A percentile compares a stretch with the other conserved stretches of the same genome.
Evolutionary conservation across 441 rosid genomes (phyloP).

Genomic region (Euphorbia corollata): DNA sequence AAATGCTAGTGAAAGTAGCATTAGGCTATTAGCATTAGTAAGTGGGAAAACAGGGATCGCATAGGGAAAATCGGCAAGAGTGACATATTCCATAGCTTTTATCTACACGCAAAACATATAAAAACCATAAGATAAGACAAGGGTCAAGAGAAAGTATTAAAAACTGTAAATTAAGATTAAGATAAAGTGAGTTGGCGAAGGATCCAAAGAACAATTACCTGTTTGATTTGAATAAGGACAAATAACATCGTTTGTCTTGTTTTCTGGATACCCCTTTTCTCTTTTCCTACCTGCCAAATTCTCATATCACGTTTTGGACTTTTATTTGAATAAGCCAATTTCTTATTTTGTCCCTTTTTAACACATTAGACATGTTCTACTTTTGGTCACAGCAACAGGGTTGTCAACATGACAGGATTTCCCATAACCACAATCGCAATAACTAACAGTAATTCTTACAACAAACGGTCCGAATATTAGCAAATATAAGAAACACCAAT

Average conservation of each 20-base stretch:
- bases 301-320: not conserved
- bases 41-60: not conserved
- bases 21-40: not conserved
- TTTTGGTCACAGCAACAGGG: no score
- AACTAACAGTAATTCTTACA: no score
- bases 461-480: no score
- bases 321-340: not conserved
- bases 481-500: no score
- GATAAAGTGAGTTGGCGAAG: not conserved
- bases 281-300: conserved; percentile 15
- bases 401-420: no score
- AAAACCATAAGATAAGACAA: not conserved
- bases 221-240: not conserved
- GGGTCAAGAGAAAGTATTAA: not conserved
- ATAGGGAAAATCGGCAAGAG: conserved; percentile 8
- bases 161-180: no score
- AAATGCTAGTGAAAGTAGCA: not conserved
- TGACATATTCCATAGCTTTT: conserved; percentile 9
- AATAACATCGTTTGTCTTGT: not conserved
- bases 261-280: not conserved
- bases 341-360: conserved; percentile 9
- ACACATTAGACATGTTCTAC: no score
- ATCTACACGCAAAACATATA: not conserved
- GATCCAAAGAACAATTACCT: conserved; percentile 6
- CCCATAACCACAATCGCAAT: no score